Conservation (phyloP, 257 asterid genomes). For the Thymus mandschuricus region DNA sequence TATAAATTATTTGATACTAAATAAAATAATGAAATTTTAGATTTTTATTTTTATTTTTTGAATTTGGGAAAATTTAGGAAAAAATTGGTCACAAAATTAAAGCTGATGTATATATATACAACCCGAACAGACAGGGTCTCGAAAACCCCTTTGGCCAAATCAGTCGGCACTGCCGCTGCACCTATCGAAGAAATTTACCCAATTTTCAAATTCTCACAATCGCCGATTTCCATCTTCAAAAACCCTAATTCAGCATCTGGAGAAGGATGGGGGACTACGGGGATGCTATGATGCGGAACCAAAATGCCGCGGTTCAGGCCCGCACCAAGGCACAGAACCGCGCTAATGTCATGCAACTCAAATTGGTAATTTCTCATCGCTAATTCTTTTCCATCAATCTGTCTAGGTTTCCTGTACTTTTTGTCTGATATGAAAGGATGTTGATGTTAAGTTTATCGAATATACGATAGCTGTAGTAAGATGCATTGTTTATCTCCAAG, state of each 20-base stretch:
- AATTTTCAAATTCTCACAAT: not conserved
- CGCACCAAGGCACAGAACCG: conserved; percentile 95
- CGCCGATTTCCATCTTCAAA: conserved; percentile 1
- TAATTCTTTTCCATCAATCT: conserved; percentile 12
- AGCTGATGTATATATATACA: too few relatives aligned
- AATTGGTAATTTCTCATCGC: conserved; percentile 52
- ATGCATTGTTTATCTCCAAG: not conserved
- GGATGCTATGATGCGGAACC: conserved; percentile 92
- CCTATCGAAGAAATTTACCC: too few relatives aligned
- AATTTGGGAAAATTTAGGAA: too few relatives aligned
- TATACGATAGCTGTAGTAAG: conserved; percentile 4
- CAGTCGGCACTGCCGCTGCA: too few relatives aligned
- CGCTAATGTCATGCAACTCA: conserved; percentile 92
- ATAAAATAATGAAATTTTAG: too few relatives aligned
- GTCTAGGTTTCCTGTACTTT: conserved; percentile 5
- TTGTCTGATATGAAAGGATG: not conserved
- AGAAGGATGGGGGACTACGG: conserved; percentile 80
- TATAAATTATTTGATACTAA: too few relatives aligned
- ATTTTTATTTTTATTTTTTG: too few relatives aligned
- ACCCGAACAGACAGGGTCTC: too few relatives aligned
- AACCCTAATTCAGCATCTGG: conserved; percentile 34
- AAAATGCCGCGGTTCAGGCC: conserved; percentile 89
- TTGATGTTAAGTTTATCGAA: conserved; percentile 6
- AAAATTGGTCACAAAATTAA: too few relatives aligned
- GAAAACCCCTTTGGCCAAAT: too few relatives aligned